phyloP scores from a whole-genome alignment of 164 flowering plant genomes.

The Aristolochia contorta region DNA sequence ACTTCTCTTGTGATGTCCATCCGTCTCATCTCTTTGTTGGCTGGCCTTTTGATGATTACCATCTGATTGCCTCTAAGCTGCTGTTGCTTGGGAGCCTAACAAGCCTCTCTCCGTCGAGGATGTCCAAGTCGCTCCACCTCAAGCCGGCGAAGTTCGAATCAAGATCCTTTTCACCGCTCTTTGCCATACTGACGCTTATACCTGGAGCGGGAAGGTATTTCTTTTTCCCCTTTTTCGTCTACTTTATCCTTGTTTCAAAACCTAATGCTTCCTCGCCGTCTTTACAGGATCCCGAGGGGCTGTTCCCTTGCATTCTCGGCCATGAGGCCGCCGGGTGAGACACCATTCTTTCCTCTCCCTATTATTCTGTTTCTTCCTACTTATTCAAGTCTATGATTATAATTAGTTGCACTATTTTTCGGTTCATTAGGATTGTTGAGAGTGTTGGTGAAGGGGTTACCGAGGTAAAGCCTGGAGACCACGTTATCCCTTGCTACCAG shows the following conservation, averaged over 20 bases:
- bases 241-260: too few relatives aligned
- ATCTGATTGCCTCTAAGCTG: slow-evolving; percentile 40
- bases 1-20: not conserved
- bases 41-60: not conserved
- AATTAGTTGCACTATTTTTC: too few relatives aligned
- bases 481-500: slow-evolving; percentile 94
- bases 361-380: too few relatives aligned
- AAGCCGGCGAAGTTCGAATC: slow-evolving; percentile 89
- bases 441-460: slow-evolving; percentile 99
- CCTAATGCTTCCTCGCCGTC: not conserved
- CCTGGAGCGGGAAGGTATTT: slow-evolving; percentile 96
- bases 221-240: not conserved
- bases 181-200: slow-evolving; percentile 96
- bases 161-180: slow-evolving; percentile 87
- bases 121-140: slow-evolving; percentile 92
- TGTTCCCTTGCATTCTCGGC: slow-evolving; percentile 97
- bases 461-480: slow-evolving; percentile 94
- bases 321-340: slow-evolving; percentile 98
- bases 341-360: not conserved
- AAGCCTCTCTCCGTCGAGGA: slow-evolving; percentile 73
- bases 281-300: slow-evolving; percentile 92
- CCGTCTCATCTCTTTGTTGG: not conserved
- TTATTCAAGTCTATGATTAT: too few relatives aligned
- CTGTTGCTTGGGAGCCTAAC: slow-evolving; percentile 95
- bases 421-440: slow-evolving; percentile 66